Base-by-base conservation (phyloP, 208 protist genomes). In the Crithidia brevicula region DNA sequence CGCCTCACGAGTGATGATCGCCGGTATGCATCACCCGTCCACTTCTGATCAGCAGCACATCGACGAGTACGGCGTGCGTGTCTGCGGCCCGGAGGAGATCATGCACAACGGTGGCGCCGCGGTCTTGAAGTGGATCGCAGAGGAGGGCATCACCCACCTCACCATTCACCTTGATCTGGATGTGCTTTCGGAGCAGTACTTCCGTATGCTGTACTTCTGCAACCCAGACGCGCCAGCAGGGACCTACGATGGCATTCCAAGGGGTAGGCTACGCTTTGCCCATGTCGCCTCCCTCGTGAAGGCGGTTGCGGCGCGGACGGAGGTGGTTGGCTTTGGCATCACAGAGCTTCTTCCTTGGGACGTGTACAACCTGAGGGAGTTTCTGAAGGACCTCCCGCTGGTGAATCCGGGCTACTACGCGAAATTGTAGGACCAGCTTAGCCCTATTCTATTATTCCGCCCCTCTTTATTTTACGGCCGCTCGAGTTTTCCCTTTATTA, bases 321-420 rank as follows among this genome's bases (percentile, higher is more conserved):
- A 68, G 33, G 68, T 81, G 8, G 75, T 81, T 2, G 75, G 75
- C 34, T 57, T 81, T 43, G 67, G 67, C 57, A 50, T 81, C n/a
- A 72, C 75, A 0, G 75, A 81, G 57, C 62, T 70, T 42, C 59
- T 81, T 2, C 75, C 75, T 42, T 81, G 75, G 75, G 75, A 81
- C 11, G 62, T 50, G 16, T 66, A 63, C 30, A 33, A 69, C 45
- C 22, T 79, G 5, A 57, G 54, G 11, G 36, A 69, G 34, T 63
- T 69, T 7, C 20, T 74, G 30, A 66, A 69, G 20, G 50, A 50
- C 3, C 30, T 81, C 57, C 66, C 73, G 38, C 38, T 79, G 28
- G 45, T 74, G 1, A 63, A 64, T 13, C 60, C 62, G 4, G 23
- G 16, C 31, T 64, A 57, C 28, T 30, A 42, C 25, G 40, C 61